phyloP scores from a whole-genome alignment of 1,284 basidiomycete genomes.

The Ustilago esculenta region DNA sequence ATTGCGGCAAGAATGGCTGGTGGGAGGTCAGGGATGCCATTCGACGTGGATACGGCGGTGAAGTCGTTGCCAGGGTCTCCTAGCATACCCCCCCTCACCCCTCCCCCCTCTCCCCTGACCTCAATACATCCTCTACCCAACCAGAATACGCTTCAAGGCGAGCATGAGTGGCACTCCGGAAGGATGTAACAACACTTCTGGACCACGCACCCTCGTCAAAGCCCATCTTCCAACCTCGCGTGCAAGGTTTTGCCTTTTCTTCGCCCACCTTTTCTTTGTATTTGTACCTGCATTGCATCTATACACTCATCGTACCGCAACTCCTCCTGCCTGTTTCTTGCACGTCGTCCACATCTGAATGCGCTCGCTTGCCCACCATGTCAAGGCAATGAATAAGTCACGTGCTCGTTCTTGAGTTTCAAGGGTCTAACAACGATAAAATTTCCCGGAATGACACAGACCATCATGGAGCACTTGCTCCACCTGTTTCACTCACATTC shows the following conservation, averaged over 20 bases:
- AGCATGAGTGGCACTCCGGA: no score
- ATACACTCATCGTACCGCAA: not conserved
- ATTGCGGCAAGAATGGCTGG: conserved; percentile 72
- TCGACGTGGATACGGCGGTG: conserved; percentile 65
- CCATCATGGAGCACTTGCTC: conserved; percentile 2
- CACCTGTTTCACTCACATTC: not conserved
- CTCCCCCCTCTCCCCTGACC: no score
- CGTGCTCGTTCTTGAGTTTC: no score
- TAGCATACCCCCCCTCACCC: conserved; percentile 1
- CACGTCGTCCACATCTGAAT: not conserved
- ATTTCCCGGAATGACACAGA: conserved; percentile 11
- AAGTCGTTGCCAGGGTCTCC: conserved; percentile 68
- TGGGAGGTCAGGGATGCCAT: conserved; percentile 69
- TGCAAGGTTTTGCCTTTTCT: no score
- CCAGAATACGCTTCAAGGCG: no score
- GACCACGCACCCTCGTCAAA: not conserved
- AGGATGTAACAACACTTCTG: no score
- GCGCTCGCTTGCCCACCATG: no score
- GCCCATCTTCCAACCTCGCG: no score
- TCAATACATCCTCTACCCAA: no score
- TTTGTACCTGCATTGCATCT: conserved; percentile 32
- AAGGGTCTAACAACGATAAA: not conserved
- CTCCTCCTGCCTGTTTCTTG: not conserved
- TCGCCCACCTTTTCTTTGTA: no score
- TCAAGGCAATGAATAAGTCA: no score